Evolutionary conservation across 805 yeast genomes (phyloP), one percentile per base, ranked within the genome.

Genomic region (Spathaspora arborariae): DNA sequence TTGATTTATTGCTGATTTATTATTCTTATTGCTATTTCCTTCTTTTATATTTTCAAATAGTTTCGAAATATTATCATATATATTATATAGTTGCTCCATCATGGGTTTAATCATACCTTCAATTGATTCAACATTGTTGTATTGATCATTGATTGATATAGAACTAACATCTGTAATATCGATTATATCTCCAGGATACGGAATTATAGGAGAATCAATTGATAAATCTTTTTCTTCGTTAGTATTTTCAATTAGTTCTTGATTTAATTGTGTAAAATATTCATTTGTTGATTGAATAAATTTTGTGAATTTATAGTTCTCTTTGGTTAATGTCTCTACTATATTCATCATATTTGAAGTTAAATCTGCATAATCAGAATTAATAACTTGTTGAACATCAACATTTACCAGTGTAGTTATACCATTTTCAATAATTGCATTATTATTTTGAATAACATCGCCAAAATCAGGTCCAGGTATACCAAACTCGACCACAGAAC

Each of bases 101-200:
- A 70, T 56, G 5, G 76, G 75, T 36, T 59, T 63, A 5, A 69
- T 54, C 7, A 65, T 54, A 7, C 50, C 50, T 38, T 68, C 74
- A 49, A 67, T 68, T 5, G 71, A 59, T 51, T 66, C 71, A 27
- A 71, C 56, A 26, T 70, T 69, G 24, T 63, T 67, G 20, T 58
- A 53, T 33, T 51, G 53, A 38, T 51, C 49, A 39, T 53, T 51
- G 10, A 56, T 44, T 3, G 50, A 39, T 3, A 49, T 55, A 19
- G 37, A 38, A 33, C 50, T 54, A 1, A 52, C 48, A 11, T 50
- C 46, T 8, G 52, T 44, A 4, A 60, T 48, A 6, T 48, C 53
- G 4, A 68, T 64, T 10, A 53, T 50, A 33, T 61, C 61, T 2
- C 67, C 63, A 1, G 75, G 76, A 43, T 64, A 65, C 6, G 66